Evolutionary conservation across 768 basidiomycete genomes (phyloP), one percentile per base, ranked within the genome.

Genomic region (Cystofilobasidium capitatum): DNA sequence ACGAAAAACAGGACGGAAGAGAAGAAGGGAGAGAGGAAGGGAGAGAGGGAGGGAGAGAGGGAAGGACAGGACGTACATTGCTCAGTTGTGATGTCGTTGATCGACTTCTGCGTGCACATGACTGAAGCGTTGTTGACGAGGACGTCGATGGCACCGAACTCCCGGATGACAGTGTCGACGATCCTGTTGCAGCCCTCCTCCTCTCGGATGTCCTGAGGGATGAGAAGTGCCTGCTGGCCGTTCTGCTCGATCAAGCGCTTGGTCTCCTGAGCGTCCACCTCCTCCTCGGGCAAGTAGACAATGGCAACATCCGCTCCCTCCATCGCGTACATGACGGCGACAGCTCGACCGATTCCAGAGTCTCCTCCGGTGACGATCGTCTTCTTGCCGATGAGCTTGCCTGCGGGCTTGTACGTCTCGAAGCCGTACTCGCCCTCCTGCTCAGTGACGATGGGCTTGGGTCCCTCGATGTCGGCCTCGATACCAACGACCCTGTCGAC

Each of bases 341-440:
- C 75, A 29, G 78, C 75, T 24, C 81, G 71, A 14, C 82, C 81
- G 58, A 82, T 83, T 24, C 82, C 81, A 22, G 79, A 81, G 71
- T 83, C 82, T 10, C 65, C 65, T 26, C 65, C 64, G 29, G 58
- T 37, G 39, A 47, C 40, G 57, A 59, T 39, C 4, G 80, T 79
- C 64, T 77, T 80, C 74, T 81, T 80, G 16, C 80, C 82, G 60
- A 79, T 73, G 40, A 83, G 76, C 76, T 82, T 82, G 51, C 78
- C 80, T 0, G 79, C 76, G 20, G 79, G 70, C 73, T 79, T 79
- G 76, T 82, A 63, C 22, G 72, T 58, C 64, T 73, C 73, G 63
- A 74, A 75, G 36, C 71, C 74, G 31, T 76, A 72, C 12, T 74
- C 65, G 3, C 74, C 76, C 71, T 77, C 74, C 61, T 74, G 73